These are phyloP conservation scores for Ophidiomyces ophidiicola DNA, from an alignment of 2,329 filamentous ascomycete species.

Conservation along the genomic window DNA sequence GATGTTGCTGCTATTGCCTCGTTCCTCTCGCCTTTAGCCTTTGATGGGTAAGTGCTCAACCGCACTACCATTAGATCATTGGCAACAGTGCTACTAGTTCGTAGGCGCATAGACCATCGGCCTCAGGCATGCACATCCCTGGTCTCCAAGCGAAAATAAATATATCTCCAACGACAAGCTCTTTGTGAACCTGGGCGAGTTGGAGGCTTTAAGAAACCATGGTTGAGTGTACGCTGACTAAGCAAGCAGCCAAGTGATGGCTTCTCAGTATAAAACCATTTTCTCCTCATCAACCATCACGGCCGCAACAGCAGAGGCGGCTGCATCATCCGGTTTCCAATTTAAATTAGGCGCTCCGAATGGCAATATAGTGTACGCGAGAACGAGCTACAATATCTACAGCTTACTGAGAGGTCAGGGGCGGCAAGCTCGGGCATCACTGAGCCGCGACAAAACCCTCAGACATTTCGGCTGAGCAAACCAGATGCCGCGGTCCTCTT, in stretches of 20 bases:
- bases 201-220: background rate
- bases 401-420: constrained; percentile 2
- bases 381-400: constrained; percentile 3
- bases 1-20: no score
- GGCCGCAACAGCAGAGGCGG: constrained; percentile 8
- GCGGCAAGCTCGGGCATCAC: background rate
- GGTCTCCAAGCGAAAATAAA: no score
- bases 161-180: no score
- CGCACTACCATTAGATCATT: no score
- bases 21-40: no score
- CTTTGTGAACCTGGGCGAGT: no score
- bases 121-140: no score
- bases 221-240: constrained; percentile 12
- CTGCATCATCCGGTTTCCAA: background rate
- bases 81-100: no score
- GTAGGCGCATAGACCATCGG: no score
- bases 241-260: constrained; percentile 10
- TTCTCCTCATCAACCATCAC: constrained; percentile 16
- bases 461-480: background rate
- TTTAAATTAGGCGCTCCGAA: background rate
- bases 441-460: constrained; percentile 1
- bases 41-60: no score
- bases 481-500: constrained; percentile 2
- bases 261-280: constrained; percentile 17
- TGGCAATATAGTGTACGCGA: background rate